phyloP scores from a whole-genome alignment of 192 early-diverging fungal species.

The Lunasporangiospora selenospora region DNA sequence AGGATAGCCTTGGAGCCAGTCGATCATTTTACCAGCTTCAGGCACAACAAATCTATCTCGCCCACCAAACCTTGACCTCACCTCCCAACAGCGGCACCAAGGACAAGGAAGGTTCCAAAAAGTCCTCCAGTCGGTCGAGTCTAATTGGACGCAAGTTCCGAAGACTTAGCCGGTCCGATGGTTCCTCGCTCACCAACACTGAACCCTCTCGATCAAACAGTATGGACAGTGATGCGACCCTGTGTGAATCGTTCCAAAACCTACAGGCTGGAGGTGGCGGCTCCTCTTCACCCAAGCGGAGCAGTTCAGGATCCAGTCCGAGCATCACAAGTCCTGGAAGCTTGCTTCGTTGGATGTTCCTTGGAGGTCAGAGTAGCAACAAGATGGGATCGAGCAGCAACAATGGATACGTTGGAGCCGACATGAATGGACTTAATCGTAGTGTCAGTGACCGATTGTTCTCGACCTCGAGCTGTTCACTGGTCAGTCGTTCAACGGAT shows the following conservation, averaged over 20 bases:
- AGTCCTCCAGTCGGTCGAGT: slow-evolving; percentile 32
- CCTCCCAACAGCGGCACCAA: slow-evolving; percentile 5
- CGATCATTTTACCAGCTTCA: slow-evolving; percentile 40
- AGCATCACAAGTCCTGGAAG: slow-evolving; percentile 33
- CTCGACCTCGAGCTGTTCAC: slow-evolving; percentile 7
- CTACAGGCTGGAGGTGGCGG: not conserved
- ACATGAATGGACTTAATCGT: no score
- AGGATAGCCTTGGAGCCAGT: slow-evolving; percentile 10
- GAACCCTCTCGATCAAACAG: no score
- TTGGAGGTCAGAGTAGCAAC: slow-evolving; percentile 4
- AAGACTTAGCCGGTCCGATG: slow-evolving; percentile 24
- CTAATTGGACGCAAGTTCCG: slow-evolving; percentile 33
- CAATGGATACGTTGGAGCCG: not conserved
- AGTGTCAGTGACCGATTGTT: not conserved
- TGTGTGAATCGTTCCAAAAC: slow-evolving; percentile 5
- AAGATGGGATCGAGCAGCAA: no score
- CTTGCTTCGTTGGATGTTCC: slow-evolving; percentile 43
- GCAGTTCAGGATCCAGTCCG: slow-evolving; percentile 28
- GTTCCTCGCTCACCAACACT: no score
- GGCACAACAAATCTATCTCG: slow-evolving; percentile 30
- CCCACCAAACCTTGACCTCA: slow-evolving; percentile 20
- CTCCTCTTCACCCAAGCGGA: slow-evolving; percentile 9
- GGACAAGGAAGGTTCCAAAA: slow-evolving; percentile 15
- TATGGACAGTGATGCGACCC: not conserved
- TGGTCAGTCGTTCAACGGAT: slow-evolving; percentile 12